phyloP scores from a whole-genome alignment of 2,329 filamentous ascomycete species.

The Colletotrichum gigasporum region DNA sequence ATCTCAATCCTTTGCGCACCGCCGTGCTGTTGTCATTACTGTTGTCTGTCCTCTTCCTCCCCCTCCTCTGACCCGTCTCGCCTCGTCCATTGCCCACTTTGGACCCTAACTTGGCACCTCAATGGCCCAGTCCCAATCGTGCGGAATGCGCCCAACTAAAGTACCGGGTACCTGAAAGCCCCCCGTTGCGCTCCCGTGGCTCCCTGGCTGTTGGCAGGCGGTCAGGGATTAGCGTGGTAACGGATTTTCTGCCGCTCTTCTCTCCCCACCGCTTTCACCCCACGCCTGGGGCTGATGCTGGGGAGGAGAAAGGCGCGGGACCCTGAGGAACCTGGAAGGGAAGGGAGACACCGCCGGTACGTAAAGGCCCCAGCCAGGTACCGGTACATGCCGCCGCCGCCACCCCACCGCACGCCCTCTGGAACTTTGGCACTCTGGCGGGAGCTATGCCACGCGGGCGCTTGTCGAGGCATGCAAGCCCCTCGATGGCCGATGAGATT shows the following conservation, averaged over 20 bases:
- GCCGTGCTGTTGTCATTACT: background rate
- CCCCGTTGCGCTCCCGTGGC: slow-evolving; percentile 19
- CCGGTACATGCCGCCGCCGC: too few relatives aligned
- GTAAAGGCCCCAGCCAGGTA: slow-evolving; percentile 5
- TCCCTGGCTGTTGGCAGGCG: slow-evolving; percentile 19
- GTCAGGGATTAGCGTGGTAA: slow-evolving; percentile 16
- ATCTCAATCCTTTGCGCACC: too few relatives aligned
- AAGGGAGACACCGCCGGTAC: slow-evolving; percentile 12
- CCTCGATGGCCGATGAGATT: background rate
- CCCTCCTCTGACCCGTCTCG: background rate
- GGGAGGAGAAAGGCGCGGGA: slow-evolving; percentile 25
- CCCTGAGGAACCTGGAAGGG: slow-evolving; percentile 22
- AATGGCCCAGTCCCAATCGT: background rate
- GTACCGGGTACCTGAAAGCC: slow-evolving; percentile 11
- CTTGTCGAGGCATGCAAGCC: slow-evolving; percentile 23
- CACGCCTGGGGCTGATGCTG: slow-evolving; percentile 31
- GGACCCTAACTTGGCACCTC: background rate
- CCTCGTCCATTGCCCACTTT: background rate
- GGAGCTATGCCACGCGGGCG: slow-evolving; percentile 30
- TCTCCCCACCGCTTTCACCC: slow-evolving; percentile 29
- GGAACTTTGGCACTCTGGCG: slow-evolving; percentile 15
- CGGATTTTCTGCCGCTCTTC: slow-evolving; percentile 23
- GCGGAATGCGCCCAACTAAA: slow-evolving; percentile 3
- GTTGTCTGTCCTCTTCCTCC: background rate
- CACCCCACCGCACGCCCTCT: background rate